Percentiles rank a stretch among this genome's conserved stretches.
These are phyloP conservation scores for Flaveria ramosissima DNA, from an alignment of 129 eudicot genomes.

Conservation along the genomic window DNA sequence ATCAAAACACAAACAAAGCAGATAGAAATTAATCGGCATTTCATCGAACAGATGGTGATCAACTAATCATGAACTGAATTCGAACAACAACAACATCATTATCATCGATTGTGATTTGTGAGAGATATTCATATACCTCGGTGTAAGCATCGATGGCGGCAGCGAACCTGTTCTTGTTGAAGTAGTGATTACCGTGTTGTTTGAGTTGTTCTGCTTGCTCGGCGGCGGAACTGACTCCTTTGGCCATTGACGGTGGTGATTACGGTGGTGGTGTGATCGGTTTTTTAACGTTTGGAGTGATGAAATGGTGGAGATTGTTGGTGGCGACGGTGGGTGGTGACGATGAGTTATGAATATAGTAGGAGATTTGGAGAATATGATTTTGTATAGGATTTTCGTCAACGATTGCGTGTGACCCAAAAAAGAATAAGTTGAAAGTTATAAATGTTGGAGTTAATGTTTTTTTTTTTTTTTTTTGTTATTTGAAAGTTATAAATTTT, in stretches of 20 bases:
- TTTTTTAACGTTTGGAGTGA: background rate
- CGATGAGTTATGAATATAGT: background rate
- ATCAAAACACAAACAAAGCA: background rate
- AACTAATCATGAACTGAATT: background rate
- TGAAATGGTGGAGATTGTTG: conserved; percentile 1
- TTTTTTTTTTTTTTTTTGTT: too few relatives aligned
- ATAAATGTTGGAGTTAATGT: too few relatives aligned
- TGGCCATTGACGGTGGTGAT: conserved; percentile 31
- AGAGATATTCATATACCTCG: conserved; percentile 50
- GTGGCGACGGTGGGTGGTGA: conserved; percentile 17
- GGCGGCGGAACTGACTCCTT: conserved; percentile 39
- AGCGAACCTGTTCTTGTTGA: conserved; percentile 54
- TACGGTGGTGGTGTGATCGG: background rate
- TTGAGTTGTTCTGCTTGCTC: conserved; percentile 78
- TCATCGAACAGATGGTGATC: conserved; percentile 25
- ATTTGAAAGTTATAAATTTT: too few relatives aligned
- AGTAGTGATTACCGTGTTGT: conserved; percentile 71
- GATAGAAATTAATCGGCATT: background rate
- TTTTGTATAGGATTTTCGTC: too few relatives aligned
- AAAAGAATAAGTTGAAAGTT: too few relatives aligned
- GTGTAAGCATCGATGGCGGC: conserved; percentile 98
- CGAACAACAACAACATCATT: too few relatives aligned
- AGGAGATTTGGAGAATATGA: too few relatives aligned
- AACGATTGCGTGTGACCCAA: too few relatives aligned
- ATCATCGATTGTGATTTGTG: background rate